Evolutionary conservation across 2,329 filamentous ascomycete species (phyloP), one percentile per base, ranked within the genome.

Genomic region (Aspergillus sp.): DNA sequence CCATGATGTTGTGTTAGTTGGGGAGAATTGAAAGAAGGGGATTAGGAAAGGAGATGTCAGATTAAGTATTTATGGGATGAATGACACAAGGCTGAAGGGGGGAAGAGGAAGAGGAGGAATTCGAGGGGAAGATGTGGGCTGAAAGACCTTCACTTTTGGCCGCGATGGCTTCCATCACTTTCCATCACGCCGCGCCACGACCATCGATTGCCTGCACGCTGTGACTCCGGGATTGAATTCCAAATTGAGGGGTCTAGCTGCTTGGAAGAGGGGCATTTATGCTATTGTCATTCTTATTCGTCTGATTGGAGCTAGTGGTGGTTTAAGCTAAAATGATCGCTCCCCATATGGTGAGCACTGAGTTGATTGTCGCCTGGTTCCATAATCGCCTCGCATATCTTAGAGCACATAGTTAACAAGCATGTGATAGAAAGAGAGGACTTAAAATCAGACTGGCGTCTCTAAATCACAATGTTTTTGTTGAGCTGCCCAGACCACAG

Each of bases 121-220:
- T 41, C 11, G 13, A 41, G 34, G 13, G 25, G 25, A 28, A 28
- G 25, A 41, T 15, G 34, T 15, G 34, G 34, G 34, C 34, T 41
- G 34, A 15, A 41, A 41, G 34, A 13, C 34, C 34, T 41, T 41
- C 13, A 57, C 61, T 54, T 63, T 56, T 59, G 47, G 54, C 59
- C 64, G 56, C 62, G 62, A 67, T 65, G 66, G 34, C 69, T 78
- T 78, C 76, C 77, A 64, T 76, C 78, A 78, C 74, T 71, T 79
- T 79, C 76, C 75, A 78, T 76, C 66, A 62, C 64, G 54, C 54
- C 60, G 54, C 60, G 62, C 57, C 52, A 46, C 46, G 48, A 43
- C 43, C 38, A 51, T 67, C 67, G 22, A 66, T 64, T 46, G 13
- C 54, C 49, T 38, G 50, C 43, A 49, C 30, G 22, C 58, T 50